These are phyloP conservation scores for Seminavis robusta DNA, from an alignment of 108 stramenopile species.

Conservation along the genomic window DNA sequence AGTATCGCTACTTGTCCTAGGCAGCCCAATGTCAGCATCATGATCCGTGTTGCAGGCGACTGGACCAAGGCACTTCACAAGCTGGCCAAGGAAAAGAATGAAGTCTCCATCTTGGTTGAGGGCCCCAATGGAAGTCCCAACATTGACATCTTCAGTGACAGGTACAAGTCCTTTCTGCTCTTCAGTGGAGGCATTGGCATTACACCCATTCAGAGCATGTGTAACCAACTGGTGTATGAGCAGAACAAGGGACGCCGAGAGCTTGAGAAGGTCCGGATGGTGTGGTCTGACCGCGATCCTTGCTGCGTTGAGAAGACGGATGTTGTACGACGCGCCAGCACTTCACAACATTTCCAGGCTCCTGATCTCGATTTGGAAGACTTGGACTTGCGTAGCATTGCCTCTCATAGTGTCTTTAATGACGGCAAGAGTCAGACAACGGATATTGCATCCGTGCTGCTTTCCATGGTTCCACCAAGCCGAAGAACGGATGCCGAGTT, in stretches of 20 bases:
- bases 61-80: conserved; percentile 37
- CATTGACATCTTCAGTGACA: conserved; percentile 28
- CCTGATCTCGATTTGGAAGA: too few species aligned
- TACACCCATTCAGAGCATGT: conserved; percentile 24
- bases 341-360: too few species aligned
- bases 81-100: conserved; percentile 18
- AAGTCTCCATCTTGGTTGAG: conserved; percentile 26
- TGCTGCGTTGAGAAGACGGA: conserved; percentile 9
- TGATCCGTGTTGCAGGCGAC: conserved; percentile 31
- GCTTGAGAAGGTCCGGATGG: conserved; percentile 32
- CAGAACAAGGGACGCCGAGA: conserved; percentile 9
- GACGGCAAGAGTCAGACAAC: too few species aligned
- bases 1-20: conserved; percentile 22
- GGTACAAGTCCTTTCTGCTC: conserved; percentile 38
- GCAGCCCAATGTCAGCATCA: conserved; percentile 21
- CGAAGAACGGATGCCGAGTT: too few species aligned
- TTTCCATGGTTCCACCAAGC: too few species aligned
- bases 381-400: too few species aligned
- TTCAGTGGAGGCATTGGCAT: conserved; percentile 51
- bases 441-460: too few species aligned
- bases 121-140: conserved; percentile 42
- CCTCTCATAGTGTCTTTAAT: too few species aligned
- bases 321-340: too few species aligned
- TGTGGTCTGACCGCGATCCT: conserved; percentile 36
- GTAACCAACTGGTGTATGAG: conserved; percentile 25